Evolutionary conservation across 441 rosid species (phyloP), one percentile per base, ranked within the genome.

Genomic region (Geranium incanum): DNA sequence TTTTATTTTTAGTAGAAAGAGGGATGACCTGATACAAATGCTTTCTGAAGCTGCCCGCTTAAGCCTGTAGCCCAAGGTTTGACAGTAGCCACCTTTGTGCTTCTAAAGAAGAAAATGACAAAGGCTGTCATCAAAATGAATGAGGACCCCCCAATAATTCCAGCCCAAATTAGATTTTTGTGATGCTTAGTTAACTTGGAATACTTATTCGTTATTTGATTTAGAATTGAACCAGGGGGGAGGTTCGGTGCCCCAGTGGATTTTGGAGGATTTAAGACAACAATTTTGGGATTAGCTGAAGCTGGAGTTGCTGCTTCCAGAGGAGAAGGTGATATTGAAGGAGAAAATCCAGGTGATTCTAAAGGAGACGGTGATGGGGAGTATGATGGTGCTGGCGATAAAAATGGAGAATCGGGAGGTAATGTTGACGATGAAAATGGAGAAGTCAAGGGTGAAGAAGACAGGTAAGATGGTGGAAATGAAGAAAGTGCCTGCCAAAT

Each of bases 11-110:
- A 59, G 33, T 33, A 19, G 65, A 60, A 60, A 71, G 72, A 77
- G 48, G 11, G 64, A 39, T 77, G 78, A 92, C 99, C 98, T 78
- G 91, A 83, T 75, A 91, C 74, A 78, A 91, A 84, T 75, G 95
- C 89, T 79, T 85, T 87, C 81, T 86, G 97, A 68, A 93, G 95
- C 78, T 90, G 98, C 41, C 98, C 96, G 74, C 96, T 91, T 82
- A 88, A 77, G 52, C 87, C 91, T 23, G 85, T 88, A 63, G 89
- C 83, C 97, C 97, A 95, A 64, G 99, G 98, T 75, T 81, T 87
- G 77, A 93, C 95, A 38, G 93, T 79, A 48, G 86, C 88, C 63
- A 82, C 89, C 81, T 88, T 88, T 50, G 80, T 85, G 75, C 79
- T 84, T 75, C 83, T 69, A 76, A 81, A 81, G 78, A 80, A 75